phyloP scores from a whole-genome alignment of 352 stramenopile genomes.

The Elongisporangium undulatum region DNA sequence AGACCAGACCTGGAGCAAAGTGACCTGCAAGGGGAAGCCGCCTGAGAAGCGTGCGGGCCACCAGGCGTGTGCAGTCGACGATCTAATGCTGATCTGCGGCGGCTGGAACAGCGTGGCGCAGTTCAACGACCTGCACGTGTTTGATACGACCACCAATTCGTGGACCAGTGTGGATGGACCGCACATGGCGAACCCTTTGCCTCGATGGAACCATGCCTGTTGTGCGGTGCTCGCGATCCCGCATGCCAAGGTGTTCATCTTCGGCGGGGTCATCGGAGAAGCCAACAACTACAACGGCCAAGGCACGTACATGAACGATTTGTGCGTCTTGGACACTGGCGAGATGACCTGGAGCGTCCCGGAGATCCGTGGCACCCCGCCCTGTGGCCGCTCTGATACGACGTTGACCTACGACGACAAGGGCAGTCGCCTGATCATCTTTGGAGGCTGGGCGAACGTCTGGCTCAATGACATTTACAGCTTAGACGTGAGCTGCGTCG shows the following conservation, averaged over 20 bases:
- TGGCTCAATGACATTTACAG: constrained; percentile 92
- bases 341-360: constrained; percentile 86
- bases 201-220: constrained; percentile 94
- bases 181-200: constrained; percentile 67
- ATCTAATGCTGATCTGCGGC: constrained; percentile 92
- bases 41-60: constrained; percentile 93
- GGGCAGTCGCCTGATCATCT: constrained; percentile 88
- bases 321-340: constrained; percentile 92
- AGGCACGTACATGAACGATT: constrained; percentile 85
- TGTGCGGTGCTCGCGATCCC: constrained; percentile 94
- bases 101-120: constrained; percentile 93
- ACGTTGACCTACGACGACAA: constrained; percentile 94
- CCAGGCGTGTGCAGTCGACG: constrained; percentile 85
- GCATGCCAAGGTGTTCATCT: constrained; percentile 95
- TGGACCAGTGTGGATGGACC: constrained; percentile 83
- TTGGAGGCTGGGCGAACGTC: constrained; percentile 94
- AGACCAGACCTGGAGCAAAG: constrained; percentile 80
- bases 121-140: constrained; percentile 95
- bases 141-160: constrained; percentile 82
- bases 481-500: constrained; percentile 92
- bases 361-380: constrained; percentile 71
- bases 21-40: constrained; percentile 80
- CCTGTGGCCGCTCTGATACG: constrained; percentile 88
- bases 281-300: constrained; percentile 83
- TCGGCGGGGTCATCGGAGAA: constrained; percentile 93